These are phyloP conservation scores for Citrus sinensis DNA, from an alignment of 345 rosid genomes.

Conservation along the genomic window DNA sequence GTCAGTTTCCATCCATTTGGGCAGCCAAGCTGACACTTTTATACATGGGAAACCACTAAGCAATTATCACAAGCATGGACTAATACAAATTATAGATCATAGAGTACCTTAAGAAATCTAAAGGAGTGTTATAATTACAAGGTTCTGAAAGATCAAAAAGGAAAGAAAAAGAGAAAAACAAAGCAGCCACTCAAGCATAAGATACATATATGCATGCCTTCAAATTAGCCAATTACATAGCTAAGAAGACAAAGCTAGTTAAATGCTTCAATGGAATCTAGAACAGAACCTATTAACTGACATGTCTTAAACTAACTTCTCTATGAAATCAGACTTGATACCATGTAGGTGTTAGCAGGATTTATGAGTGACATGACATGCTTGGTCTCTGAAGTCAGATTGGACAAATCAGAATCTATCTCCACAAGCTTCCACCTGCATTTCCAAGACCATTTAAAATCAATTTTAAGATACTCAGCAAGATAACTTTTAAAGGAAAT, in stretches of 20 bases:
- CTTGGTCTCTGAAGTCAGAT: constrained; percentile 60
- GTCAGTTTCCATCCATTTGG: not conserved
- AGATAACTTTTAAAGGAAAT: not conserved
- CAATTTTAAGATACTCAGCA: not conserved
- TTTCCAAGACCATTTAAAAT: constrained; percentile 10
- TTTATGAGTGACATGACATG: constrained; percentile 75
- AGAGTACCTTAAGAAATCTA: not conserved
- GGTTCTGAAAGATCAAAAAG: not conserved
- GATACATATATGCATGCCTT: not conserved
- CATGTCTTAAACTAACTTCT: not conserved
- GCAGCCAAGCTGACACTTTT: not conserved
- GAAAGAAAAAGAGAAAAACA: not conserved
- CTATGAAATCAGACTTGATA: constrained; percentile 17
- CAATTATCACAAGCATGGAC: not conserved
- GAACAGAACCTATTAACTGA: not conserved
- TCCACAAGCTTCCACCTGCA: constrained; percentile 94
- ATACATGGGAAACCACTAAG: not conserved
- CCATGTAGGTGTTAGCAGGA: constrained; percentile 95
- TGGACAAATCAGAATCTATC: constrained; percentile 79
- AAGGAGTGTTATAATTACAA: not conserved
- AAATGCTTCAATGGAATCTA: constrained; percentile 9
- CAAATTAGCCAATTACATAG: not conserved
- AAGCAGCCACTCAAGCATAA: not conserved
- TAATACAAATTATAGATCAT: not conserved
- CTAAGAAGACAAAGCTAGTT: not conserved